Evolutionary conservation across 2,329 filamentous ascomycete genomes (phyloP).

Genomic region (Cercospora brassicicola): DNA sequence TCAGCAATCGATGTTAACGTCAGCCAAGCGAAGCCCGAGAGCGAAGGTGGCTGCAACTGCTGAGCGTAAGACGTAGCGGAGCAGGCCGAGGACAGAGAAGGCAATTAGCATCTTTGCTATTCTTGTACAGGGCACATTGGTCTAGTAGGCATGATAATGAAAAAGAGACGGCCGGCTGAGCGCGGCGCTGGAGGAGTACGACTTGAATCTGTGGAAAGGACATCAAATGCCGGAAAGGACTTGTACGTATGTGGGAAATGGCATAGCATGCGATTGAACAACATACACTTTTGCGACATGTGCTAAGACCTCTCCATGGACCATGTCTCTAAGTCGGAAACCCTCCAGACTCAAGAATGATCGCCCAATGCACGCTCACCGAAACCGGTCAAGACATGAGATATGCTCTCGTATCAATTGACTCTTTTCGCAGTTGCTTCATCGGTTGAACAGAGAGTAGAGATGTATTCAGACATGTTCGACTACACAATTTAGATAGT

Average conservation of each 20-base stretch:
- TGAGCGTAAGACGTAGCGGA: constrained; percentile 19
- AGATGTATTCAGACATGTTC: constrained; percentile 19
- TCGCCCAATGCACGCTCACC: no score
- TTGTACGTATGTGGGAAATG: neutral
- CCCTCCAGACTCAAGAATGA: no score
- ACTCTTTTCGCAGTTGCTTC: no score
- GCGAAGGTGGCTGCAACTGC: constrained; percentile 42
- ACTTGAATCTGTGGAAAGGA: neutral
- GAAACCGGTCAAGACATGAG: no score
- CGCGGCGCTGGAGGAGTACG: constrained; percentile 3
- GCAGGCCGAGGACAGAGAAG: neutral
- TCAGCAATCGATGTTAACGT: constrained; percentile 42
- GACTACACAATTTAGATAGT: constrained; percentile 18
- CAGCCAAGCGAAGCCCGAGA: constrained; percentile 38
- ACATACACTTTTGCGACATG: neutral
- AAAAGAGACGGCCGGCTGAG: neutral
- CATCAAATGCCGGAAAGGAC: neutral
- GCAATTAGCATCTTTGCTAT: constrained; percentile 5
- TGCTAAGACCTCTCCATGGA: neutral
- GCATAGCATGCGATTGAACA: neutral
- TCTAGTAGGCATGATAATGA: neutral
- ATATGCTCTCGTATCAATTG: no score
- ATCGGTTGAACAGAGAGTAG: constrained; percentile 13
- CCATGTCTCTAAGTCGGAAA: no score
- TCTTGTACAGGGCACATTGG: constrained; percentile 9